phyloP scores from a whole-genome alignment of 345 rosid species.

The Geranium rotundifolium region DNA sequence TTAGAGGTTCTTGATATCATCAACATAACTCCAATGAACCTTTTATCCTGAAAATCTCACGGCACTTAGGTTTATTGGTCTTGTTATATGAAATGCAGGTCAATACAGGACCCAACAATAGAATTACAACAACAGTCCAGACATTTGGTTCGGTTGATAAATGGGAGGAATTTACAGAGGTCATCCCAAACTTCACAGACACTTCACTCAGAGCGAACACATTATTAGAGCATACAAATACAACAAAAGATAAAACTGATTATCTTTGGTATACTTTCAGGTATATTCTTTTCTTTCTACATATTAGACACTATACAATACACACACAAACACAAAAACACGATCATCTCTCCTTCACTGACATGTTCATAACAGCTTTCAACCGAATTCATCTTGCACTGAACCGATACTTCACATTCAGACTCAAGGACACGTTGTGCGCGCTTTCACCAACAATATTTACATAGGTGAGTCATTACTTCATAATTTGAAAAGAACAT shows the following conservation, averaged over 20 bases:
- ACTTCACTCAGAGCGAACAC: conserved; percentile 29
- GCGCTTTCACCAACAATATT: conserved; percentile 46
- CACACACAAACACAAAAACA: too few relatives aligned
- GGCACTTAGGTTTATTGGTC: neutral
- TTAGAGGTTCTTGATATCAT: neutral
- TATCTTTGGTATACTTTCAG: conserved; percentile 83
- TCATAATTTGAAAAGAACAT: neutral
- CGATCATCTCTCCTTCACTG: too few relatives aligned
- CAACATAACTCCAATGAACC: neutral
- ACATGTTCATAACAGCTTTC: conserved; percentile 31
- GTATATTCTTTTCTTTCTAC: conserved; percentile 30
- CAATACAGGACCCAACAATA: conserved; percentile 24
- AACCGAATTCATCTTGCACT: conserved; percentile 37
- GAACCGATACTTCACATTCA: conserved; percentile 41
- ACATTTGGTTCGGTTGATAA: conserved; percentile 12
- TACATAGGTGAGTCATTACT: conserved; percentile 27
- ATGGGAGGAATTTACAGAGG: conserved; percentile 58
- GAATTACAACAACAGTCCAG: conserved; percentile 25
- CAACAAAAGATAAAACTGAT: conserved; percentile 68
- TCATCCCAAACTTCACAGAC: conserved; percentile 36
- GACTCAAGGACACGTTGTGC: conserved; percentile 64
- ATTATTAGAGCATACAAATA: conserved; percentile 58
- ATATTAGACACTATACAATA: too few relatives aligned
- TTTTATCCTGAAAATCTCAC: neutral
- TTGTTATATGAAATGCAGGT: conserved; percentile 30